These are phyloP conservation scores for Brassica juncea DNA, from an alignment of 345 rosid species.

Conservation along the genomic window DNA sequence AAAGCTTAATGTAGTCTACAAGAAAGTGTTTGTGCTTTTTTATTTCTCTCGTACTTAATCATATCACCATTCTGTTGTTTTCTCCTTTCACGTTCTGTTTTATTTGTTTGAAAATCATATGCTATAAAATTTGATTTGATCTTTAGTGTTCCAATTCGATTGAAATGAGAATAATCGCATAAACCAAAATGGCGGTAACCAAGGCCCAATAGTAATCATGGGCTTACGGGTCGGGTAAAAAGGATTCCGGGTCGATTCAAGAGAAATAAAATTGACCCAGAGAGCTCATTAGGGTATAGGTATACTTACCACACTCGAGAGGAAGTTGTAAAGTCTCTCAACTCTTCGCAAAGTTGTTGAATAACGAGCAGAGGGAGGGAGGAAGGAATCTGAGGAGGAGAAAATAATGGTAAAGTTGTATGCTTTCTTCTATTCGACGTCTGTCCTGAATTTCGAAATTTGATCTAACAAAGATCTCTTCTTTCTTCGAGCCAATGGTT, in stretches of 20 bases:
- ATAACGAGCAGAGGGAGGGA: background rate
- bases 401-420: slow-evolving; percentile 28
- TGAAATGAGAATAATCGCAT: too few species aligned
- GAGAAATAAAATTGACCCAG: background rate
- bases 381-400: background rate
- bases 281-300: background rate
- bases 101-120: slow-evolving; percentile 16
- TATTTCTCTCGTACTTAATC: slow-evolving; percentile 18
- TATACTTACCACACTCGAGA: background rate
- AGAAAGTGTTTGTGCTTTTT: background rate
- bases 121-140: background rate
- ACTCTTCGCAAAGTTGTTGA: too few species aligned
- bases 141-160: background rate
- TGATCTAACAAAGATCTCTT: slow-evolving; percentile 19
- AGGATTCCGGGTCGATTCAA: background rate
- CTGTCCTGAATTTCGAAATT: background rate
- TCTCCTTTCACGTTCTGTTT: slow-evolving; percentile 4
- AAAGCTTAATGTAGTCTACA: slow-evolving; percentile 32
- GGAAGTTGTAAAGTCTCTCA: background rate
- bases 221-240: background rate
- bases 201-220: background rate
- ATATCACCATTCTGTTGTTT: slow-evolving; percentile 21
- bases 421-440: background rate
- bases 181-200: background rate
- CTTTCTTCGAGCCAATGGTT: slow-evolving; percentile 5